These are phyloP conservation scores for Pythium apleroticum DNA, from an alignment of 352 stramenopile genomes.

Conservation along the genomic window DNA sequence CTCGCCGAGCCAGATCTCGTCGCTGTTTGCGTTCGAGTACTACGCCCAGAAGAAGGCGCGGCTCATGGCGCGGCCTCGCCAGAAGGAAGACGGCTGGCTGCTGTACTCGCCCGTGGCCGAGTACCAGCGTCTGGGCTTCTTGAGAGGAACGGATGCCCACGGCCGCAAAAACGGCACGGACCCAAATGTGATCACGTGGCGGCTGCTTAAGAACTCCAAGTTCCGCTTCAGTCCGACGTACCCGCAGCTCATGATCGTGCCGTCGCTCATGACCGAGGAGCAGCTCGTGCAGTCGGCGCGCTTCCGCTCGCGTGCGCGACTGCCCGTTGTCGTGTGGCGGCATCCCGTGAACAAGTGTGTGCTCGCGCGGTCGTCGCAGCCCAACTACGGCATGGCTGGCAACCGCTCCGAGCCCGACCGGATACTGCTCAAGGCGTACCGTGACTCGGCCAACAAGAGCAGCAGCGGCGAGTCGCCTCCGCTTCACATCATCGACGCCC, in stretches of 20 bases:
- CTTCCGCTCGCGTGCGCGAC: slow-evolving; percentile 92
- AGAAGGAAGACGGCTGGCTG: slow-evolving; percentile 81
- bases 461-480: slow-evolving; percentile 64
- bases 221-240: slow-evolving; percentile 95
- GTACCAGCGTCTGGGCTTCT: slow-evolving; percentile 82
- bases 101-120: slow-evolving; percentile 80
- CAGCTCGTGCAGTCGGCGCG: slow-evolving; percentile 85
- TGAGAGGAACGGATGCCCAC: slow-evolving; percentile 41
- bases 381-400: slow-evolving; percentile 95
- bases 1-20: slow-evolving; percentile 68
- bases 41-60: slow-evolving; percentile 67
- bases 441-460: slow-evolving; percentile 83
- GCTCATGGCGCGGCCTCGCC: slow-evolving; percentile 21
- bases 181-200: slow-evolving; percentile 62
- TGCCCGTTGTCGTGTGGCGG: slow-evolving; percentile 93
- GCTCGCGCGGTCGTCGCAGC: slow-evolving; percentile 94
- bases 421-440: slow-evolving; percentile 81
- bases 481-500: slow-evolving; percentile 85
- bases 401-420: slow-evolving; percentile 93
- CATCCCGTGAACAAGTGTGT: slow-evolving; percentile 91
- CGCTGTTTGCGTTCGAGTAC: slow-evolving; percentile 83
- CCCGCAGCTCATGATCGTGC: slow-evolving; percentile 94
- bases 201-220: slow-evolving; percentile 87
- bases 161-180: slow-evolving; percentile 25
- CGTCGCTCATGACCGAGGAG: slow-evolving; percentile 91